Conservation (phyloP, 768 basidiomycete genomes). For the Gautieria morchelliformis region DNA sequence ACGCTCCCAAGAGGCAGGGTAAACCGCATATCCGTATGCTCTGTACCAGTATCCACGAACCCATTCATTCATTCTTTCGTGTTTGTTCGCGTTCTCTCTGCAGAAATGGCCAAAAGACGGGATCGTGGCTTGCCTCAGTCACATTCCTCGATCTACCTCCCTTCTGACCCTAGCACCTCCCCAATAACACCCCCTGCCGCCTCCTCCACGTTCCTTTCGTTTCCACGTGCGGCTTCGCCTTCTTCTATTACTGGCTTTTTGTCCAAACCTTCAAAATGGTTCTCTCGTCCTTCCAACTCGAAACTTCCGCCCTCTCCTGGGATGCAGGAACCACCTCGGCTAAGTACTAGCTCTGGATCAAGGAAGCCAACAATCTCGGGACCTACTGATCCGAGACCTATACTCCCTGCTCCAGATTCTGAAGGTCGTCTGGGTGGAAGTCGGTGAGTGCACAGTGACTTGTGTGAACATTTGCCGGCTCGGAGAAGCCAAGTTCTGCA, state of each 20-base stretch:
- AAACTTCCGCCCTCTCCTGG: conserved; percentile 10
- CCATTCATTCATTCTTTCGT: not conserved
- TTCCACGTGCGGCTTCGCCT: conserved; percentile 1
- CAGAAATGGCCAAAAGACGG: conserved; percentile 8
- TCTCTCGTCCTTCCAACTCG: conserved; percentile 5
- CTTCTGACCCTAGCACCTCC: not conserved
- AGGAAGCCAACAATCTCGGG: conserved; percentile 77
- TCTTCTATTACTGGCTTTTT: conserved; percentile 10
- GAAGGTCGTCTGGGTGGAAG: conserved; percentile 22
- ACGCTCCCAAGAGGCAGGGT: too few species aligned
- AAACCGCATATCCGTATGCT: not conserved
- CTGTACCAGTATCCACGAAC: not conserved
- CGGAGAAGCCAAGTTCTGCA: too few species aligned
- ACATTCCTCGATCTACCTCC: not conserved
- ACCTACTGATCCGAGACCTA: conserved; percentile 74
- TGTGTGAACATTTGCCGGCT: not conserved
- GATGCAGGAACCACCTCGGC: conserved; percentile 23
- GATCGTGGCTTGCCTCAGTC: conserved; percentile 4
- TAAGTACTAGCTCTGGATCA: conserved; percentile 6
- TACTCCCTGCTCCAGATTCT: conserved; percentile 22
- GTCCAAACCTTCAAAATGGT: conserved; percentile 12
- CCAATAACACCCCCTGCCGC: not conserved
- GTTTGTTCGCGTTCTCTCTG: not conserved
- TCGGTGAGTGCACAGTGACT: conserved; percentile 35
- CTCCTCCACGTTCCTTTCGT: not conserved